Evolutionary conservation across 2,329 filamentous ascomycete genomes (phyloP).

Genomic region (Trichothecium roseum): DNA sequence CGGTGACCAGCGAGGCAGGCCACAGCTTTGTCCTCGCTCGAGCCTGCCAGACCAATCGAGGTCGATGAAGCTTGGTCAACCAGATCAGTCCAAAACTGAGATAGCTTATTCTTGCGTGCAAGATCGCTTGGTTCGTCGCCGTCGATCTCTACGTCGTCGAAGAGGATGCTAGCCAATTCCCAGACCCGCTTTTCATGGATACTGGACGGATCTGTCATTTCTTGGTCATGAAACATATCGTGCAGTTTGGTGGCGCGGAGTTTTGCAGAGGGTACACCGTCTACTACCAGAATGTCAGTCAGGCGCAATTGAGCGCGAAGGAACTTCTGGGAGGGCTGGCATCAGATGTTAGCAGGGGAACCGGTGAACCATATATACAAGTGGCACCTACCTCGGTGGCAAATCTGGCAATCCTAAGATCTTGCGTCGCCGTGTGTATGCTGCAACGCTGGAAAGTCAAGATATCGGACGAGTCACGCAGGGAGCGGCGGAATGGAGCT

Average conservation of each 20-base stretch:
- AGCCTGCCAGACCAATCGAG: constrained; percentile 46
- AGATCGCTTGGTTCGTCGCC: constrained; percentile 26
- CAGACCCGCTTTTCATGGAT: constrained; percentile 68
- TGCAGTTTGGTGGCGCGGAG: constrained; percentile 27
- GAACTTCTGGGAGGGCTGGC: constrained; percentile 43
- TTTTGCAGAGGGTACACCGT: constrained; percentile 50
- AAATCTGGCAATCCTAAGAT: constrained; percentile 56
- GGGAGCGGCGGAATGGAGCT: constrained; percentile 23
- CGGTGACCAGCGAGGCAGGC: constrained; percentile 69
- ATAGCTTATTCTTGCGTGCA: constrained; percentile 53
- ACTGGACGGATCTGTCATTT: constrained; percentile 30
- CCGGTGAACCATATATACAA: no score
- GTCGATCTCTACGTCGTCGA: constrained; percentile 51
- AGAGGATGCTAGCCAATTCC: constrained; percentile 79
- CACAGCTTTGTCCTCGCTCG: constrained; percentile 74
- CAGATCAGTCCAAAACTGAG: constrained; percentile 54
- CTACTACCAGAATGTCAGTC: constrained; percentile 40
- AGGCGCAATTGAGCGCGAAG: constrained; percentile 44
- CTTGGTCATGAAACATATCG: constrained; percentile 29
- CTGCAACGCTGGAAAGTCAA: constrained; percentile 26
- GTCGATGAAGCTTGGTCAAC: constrained; percentile 49
- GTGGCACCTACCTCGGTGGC: constrained; percentile 36
- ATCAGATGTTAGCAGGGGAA: neutral
- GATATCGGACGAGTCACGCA: constrained; percentile 16
- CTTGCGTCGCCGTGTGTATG: constrained; percentile 52